Base-by-base conservation (phyloP, 2,329 filamentous ascomycete genomes). In the Fragosphaeria purpurea region DNA sequence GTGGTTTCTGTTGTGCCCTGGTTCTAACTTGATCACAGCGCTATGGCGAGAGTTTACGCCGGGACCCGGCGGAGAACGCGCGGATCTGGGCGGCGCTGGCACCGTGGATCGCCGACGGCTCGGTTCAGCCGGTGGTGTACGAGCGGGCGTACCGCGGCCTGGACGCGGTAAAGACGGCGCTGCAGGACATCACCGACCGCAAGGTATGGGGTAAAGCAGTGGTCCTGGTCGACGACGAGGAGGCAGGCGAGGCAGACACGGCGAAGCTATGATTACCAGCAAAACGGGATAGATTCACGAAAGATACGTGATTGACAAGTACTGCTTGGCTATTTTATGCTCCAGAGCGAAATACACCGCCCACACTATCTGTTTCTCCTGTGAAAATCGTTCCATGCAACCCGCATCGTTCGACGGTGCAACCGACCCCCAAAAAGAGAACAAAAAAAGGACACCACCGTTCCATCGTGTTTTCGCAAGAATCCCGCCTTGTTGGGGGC, bases 141-240 rank as follows among this genome's bases (percentile, higher is more conserved):
- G 64, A 67, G 11, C 66, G 66, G 41, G 54, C 62, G 7, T 82
- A 78, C 55, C 50, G 59, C 13, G 77, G 76, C 0, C 62, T 83
- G 10, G 67, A 71, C 43, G 69, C 69, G 51, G 69, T 79, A 1
- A 66, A 69, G 0, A 59, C 61, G 12, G 78, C 77, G 5, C 63
- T 82, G 57, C 63, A 69, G 41, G 76, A 80, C 55, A 63, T 81
- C 13, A 65, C 67, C 4, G 60, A 64, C 7, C 67, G 74, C 39
- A 76, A 70, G 57, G 67, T 77, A 8, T 77, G 71, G 65, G 78
- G 77, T 3, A 79, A 81, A 57, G 74, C 77, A 6, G 68, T 81
- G 1, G 62, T 82, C n/a, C 67, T 63, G 41, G 62, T 75, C 13
- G 59, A 60, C 13, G 59, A 59, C 7, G 41, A 41, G 32, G 34